phyloP scores from a whole-genome alignment of 179 eudicot species.

The Silene noctiflora region DNA sequence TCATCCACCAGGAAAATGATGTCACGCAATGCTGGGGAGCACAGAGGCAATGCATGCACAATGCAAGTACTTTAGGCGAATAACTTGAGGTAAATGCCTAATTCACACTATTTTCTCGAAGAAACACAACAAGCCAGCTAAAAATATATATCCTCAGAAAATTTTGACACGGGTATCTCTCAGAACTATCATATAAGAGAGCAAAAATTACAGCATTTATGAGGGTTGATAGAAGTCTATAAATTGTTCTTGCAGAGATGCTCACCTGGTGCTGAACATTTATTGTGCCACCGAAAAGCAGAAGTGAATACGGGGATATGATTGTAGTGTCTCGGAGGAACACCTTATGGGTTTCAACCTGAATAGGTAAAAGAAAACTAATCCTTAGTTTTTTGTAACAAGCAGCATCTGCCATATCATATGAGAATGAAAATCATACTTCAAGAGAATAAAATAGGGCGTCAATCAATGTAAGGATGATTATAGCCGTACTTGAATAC shows the following conservation, averaged over 20 bases:
- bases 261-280: constrained; percentile 92
- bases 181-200: not conserved
- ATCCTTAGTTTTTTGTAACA: constrained; percentile 6
- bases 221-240: not conserved
- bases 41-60: not conserved
- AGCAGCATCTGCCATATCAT: not conserved
- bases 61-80: no score
- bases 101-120: not conserved
- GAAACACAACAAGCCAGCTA: not conserved
- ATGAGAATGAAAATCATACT: not conserved
- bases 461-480: not conserved
- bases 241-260: constrained; percentile 13
- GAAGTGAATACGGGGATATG: constrained; percentile 83
- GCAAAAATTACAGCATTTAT: not conserved
- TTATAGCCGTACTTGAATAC: not conserved
- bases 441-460: not conserved
- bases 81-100: not conserved
- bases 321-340: constrained; percentile 90
- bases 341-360: constrained; percentile 90
- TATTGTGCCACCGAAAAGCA: constrained; percentile 90
- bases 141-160: not conserved
- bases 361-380: constrained; percentile 13
- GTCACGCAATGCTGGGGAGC: not conserved
- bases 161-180: not conserved
- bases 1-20: not conserved